Base-by-base conservation (phyloP, 768 basidiomycete species). In the Xerocomellus amylosporus region DNA sequence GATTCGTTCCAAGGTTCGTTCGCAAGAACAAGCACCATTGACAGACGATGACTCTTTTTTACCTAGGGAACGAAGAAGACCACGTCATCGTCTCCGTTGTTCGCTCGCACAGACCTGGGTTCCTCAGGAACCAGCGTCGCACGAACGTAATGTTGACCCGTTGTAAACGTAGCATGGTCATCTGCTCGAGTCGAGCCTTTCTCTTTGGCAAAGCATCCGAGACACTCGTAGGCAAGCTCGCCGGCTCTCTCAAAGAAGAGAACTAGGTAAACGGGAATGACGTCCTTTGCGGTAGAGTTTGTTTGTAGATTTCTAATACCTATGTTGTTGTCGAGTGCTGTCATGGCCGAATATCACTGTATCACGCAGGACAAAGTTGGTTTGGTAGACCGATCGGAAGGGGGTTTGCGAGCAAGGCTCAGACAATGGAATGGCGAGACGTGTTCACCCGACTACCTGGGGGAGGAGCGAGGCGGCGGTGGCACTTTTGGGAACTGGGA, bases 131-230 rank as follows among this genome's bases (percentile, higher is more conserved):
- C 59, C 51, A 77, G 7, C 77, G 85, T 10, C 78, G 90, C 6
- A 87, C 85, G 44, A 93, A 93, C 79, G 90, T 93, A 41, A 90
- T 93, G 89, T 77, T 92, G 31, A 87, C 86, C 31, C 80, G 89
- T 20, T 90, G 85, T 74, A 86, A 85, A 66, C 66, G 69, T 45
- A 83, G 82, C 34, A 92, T 93, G 88, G 82, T 84, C 60, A 83
- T 93, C 63, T 74, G 86, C 48, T 77, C 85, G 8, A 86, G 71
- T 55, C 73, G 73, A 6, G 22, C 49, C 9, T 72, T 66, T 40
- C 59, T 72, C 14, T 53, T 22, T 15, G 59, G 52, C 2, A 10
- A 22, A 13, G 69, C 59, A 2, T 58, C 59, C 15, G 0, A 13
- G 31, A 71, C 69, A 12, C 55, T 70, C 2, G 57, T 71, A 10